Percentiles rank a stretch among this genome's conserved stretches.
Conservation (phyloP, 2,329 filamentous ascomycete species). For the Penicillium decumbens region DNA sequence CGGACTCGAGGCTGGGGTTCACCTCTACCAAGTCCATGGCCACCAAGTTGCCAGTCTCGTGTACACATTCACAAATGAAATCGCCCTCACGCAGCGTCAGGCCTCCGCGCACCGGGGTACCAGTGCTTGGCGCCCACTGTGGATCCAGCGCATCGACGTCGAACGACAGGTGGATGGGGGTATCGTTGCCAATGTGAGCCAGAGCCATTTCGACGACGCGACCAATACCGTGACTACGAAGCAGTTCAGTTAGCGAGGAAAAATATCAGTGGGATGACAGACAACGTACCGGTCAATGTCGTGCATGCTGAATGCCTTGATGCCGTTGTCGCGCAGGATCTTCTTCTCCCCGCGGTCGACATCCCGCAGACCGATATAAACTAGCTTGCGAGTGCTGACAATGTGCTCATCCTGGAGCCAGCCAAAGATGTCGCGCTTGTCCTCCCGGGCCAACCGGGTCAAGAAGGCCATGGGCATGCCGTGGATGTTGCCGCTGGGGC, state of each 20-base stretch:
- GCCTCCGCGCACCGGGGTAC: slow-evolving; percentile 88
- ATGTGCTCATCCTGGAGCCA: slow-evolving; percentile 66
- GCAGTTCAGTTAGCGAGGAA: slow-evolving; percentile 3
- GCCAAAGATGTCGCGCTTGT: slow-evolving; percentile 75
- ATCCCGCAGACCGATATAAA: slow-evolving; percentile 93
- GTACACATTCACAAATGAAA: slow-evolving; percentile 86
- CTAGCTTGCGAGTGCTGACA: slow-evolving; percentile 73
- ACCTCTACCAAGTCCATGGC: slow-evolving; percentile 81
- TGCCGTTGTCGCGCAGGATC: slow-evolving; percentile 78
- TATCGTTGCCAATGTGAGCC: slow-evolving; percentile 88
- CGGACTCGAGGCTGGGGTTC: slow-evolving; percentile 65
- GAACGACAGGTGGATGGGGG: slow-evolving; percentile 94
- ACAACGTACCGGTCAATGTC: slow-evolving; percentile 76
- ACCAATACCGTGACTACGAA: slow-evolving; percentile 78
- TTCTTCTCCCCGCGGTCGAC: slow-evolving; percentile 92
- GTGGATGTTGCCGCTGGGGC: slow-evolving; percentile 87
- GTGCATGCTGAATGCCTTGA: slow-evolving; percentile 98
- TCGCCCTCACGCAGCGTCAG: slow-evolving; percentile 92
- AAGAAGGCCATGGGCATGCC: slow-evolving; percentile 96
- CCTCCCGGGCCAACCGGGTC: slow-evolving; percentile 74
- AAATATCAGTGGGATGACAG: not conserved
- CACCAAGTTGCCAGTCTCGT: slow-evolving; percentile 71
- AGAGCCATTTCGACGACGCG: slow-evolving; percentile 98
- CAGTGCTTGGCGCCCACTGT: slow-evolving; percentile 92
- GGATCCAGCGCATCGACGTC: slow-evolving; percentile 96